These are phyloP conservation scores for Scytalidium sp. DNA, from an alignment of 2,329 filamentous ascomycete genomes.

Conservation along the genomic window DNA sequence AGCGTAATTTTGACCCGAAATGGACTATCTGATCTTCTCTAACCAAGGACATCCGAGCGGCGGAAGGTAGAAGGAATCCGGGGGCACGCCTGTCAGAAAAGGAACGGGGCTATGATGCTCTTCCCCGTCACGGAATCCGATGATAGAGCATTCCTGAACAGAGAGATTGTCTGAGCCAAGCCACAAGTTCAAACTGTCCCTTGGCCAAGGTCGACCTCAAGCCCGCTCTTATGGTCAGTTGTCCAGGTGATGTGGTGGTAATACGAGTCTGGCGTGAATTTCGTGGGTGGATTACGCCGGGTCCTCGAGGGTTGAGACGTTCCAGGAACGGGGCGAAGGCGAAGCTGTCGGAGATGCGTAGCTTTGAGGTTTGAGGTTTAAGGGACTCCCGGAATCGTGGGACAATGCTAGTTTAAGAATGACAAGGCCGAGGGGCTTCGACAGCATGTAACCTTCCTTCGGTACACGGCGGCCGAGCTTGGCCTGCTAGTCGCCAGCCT, in stretches of 20 bases:
- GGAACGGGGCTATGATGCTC: not conserved
- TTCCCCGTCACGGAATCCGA: slow-evolving; percentile 9
- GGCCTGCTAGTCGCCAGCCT: not conserved
- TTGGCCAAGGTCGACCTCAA: slow-evolving; percentile 13
- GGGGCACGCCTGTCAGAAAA: not conserved
- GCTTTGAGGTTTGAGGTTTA: slow-evolving; percentile 6
- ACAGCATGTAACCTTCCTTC: not conserved
- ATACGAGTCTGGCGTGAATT: slow-evolving; percentile 7
- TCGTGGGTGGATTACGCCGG: slow-evolving; percentile 7
- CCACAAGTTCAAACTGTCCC: too few species aligned
- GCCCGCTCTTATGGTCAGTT: slow-evolving; percentile 16
- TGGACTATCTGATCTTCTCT: slow-evolving; percentile 49
- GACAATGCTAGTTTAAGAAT: slow-evolving; percentile 24
- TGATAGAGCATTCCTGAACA: not conserved
- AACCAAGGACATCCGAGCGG: slow-evolving; percentile 53
- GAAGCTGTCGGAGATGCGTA: slow-evolving; percentile 3
- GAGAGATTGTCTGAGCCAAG: slow-evolving; percentile 4
- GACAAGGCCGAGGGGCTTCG: slow-evolving; percentile 14
- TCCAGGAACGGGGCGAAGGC: slow-evolving; percentile 13
- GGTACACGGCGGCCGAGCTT: not conserved
- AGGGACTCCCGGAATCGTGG: slow-evolving; percentile 15
- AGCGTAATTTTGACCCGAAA: slow-evolving; percentile 43
- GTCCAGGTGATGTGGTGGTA: slow-evolving; percentile 16
- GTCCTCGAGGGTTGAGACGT: slow-evolving; percentile 27
- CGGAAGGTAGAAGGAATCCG: slow-evolving; percentile 13